Conservation (phyloP, 2,329 filamentous ascomycete genomes). For the Ilyonectria robusta region DNA sequence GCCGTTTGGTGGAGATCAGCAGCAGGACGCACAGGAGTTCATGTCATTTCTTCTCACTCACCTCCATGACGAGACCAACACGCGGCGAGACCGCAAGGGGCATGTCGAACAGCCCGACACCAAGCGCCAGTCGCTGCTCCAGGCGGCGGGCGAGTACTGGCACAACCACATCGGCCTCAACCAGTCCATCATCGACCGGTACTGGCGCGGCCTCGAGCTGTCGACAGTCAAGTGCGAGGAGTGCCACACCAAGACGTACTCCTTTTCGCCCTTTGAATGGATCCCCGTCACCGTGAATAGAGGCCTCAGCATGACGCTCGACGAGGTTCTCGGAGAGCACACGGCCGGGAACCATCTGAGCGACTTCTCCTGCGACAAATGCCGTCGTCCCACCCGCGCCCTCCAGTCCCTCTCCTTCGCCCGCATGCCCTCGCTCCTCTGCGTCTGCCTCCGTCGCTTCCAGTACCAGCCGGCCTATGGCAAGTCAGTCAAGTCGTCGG, state of each 20-base stretch:
- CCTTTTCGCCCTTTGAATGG: slow-evolving; percentile 67
- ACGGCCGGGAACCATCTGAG: slow-evolving; percentile 77
- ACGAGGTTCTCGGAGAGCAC: slow-evolving; percentile 79
- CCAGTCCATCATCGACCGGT: slow-evolving; percentile 81
- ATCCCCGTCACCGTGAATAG: slow-evolving; percentile 60
- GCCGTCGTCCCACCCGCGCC: slow-evolving; percentile 76
- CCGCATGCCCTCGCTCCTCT: slow-evolving; percentile 83
- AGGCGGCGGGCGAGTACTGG: slow-evolving; percentile 84
- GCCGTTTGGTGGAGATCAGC: slow-evolving; percentile 78
- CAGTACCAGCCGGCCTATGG: slow-evolving; percentile 52
- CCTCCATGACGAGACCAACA: slow-evolving; percentile 89
- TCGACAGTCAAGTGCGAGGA: slow-evolving; percentile 78
- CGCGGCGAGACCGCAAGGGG: slow-evolving; percentile 59
- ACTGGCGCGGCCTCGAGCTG: slow-evolving; percentile 84
- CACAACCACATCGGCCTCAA: slow-evolving; percentile 77
- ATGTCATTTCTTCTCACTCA: slow-evolving; percentile 85
- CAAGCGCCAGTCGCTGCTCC: slow-evolving; percentile 52
- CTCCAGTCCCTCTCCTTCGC: slow-evolving; percentile 82
- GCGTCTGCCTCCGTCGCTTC: slow-evolving; percentile 80
- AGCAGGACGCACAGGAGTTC: slow-evolving; percentile 95
- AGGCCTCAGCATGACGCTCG: slow-evolving; percentile 54
- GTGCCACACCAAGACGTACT: slow-evolving; percentile 65
- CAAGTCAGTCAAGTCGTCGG: slow-evolving; percentile 75
- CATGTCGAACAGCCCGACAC: slow-evolving; percentile 51
- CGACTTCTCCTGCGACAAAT: slow-evolving; percentile 82